Conservation (phyloP, 1,284 basidiomycete genomes). For the Schizophyllum commune region DNA sequence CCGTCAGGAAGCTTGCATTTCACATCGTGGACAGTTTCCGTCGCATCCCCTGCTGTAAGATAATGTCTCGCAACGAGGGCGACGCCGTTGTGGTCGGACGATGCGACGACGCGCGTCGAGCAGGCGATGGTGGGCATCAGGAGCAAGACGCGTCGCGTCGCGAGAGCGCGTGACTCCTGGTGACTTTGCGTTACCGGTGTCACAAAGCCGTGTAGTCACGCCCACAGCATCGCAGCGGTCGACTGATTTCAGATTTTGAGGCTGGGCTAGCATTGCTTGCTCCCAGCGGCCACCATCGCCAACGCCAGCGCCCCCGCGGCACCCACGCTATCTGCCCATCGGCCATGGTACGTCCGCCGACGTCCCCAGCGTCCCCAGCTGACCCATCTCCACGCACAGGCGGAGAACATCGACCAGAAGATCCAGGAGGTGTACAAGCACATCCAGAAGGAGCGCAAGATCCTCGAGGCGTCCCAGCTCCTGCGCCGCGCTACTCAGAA, state of each 20-base stretch:
- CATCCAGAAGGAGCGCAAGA: constrained; percentile 89
- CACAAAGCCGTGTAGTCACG: too few species aligned
- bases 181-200: too few species aligned
- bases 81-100: constrained; percentile 21
- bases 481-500: constrained; percentile 81
- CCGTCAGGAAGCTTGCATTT: constrained; percentile 33
- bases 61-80: constrained; percentile 28
- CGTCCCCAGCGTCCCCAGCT: too few species aligned
- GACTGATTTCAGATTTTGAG: too few species aligned
- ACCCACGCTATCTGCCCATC: too few species aligned
- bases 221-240: too few species aligned
- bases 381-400: too few species aligned
- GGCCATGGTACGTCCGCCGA: too few species aligned
- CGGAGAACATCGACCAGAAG: constrained; percentile 62
- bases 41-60: constrained; percentile 22
- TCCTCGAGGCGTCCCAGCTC: constrained; percentile 79
- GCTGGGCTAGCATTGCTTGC: too few species aligned
- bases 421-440: constrained; percentile 87
- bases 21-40: constrained; percentile 17
- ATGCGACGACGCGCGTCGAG: constrained; percentile 5
- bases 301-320: too few species aligned
- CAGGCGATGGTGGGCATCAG: neutral
- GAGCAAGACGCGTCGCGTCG: neutral
- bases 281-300: too few species aligned
- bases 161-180: too few species aligned